phyloP scores from a whole-genome alignment of 2,329 filamentous ascomycete genomes.

The Lasiodiplodia hormozganensis region DNA sequence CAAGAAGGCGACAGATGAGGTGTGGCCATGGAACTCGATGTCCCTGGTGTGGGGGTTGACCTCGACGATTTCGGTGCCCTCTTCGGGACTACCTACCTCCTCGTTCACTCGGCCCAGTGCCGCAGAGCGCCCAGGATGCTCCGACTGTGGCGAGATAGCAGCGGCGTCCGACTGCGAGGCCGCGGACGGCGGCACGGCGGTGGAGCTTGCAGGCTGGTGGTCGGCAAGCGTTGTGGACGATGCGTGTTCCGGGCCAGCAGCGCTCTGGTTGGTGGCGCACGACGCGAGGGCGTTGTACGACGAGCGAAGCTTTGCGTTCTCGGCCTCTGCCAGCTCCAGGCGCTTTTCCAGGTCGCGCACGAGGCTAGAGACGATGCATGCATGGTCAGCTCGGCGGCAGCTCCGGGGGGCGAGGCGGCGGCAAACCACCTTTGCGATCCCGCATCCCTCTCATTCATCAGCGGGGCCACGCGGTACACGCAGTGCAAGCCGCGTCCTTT shows the following conservation, averaged over 20 bases:
- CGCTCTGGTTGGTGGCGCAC: conserved; percentile 33
- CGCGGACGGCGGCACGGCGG: background rate
- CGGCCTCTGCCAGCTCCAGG: conserved; percentile 41
- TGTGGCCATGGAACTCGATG: conserved; percentile 56
- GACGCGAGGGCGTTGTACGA: conserved; percentile 23
- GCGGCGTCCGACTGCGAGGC: background rate
- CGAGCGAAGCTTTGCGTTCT: conserved; percentile 34
- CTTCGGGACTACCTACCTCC: conserved; percentile 44
- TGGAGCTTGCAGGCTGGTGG: background rate
- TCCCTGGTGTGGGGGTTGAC: conserved; percentile 51
- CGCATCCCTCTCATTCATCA: conserved; percentile 18
- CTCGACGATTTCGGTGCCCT: conserved; percentile 52
- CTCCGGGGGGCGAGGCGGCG: background rate
- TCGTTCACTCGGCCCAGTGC: conserved; percentile 6
- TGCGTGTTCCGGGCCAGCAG: background rate
- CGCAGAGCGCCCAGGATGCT: conserved; percentile 1
- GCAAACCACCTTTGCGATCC: conserved; percentile 4
- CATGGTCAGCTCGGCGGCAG: background rate
- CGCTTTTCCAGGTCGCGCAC: conserved; percentile 46
- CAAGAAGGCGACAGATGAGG: conserved; percentile 55
- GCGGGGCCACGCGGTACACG: conserved; percentile 29
- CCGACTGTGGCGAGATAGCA: conserved; percentile 15
- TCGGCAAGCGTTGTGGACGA: background rate
- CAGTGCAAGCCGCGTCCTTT: conserved; percentile 32
- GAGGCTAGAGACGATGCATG: conserved; percentile 37